phyloP scores from a whole-genome alignment of 768 basidiomycete species.

The Mycena metata region DNA sequence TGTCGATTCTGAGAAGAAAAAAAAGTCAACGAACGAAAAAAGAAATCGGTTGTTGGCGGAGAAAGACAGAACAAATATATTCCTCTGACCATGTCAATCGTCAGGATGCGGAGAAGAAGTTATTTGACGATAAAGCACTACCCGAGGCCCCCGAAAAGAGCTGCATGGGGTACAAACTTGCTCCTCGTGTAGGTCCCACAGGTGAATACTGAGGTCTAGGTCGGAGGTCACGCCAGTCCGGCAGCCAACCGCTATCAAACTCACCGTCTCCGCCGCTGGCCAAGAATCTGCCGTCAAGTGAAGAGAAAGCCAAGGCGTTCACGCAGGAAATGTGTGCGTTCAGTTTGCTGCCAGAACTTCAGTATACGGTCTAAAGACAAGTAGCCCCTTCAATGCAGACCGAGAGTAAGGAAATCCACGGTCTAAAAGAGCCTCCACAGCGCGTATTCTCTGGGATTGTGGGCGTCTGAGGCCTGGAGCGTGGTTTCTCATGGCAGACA shows the following conservation, averaged over 20 bases:
- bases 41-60: constrained; percentile 75
- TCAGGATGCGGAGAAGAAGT: constrained; percentile 17
- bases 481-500: constrained; percentile 12
- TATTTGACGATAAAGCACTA: constrained; percentile 38
- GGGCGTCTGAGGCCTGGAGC: neutral
- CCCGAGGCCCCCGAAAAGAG: constrained; percentile 62
- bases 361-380: neutral
- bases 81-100: constrained; percentile 58
- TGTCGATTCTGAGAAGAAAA: constrained; percentile 29
- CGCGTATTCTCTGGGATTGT: constrained; percentile 5
- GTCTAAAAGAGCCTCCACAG: constrained; percentile 36
- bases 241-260: constrained; percentile 35
- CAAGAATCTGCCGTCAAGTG: constrained; percentile 70
- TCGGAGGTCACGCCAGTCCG: constrained; percentile 18
- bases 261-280: constrained; percentile 80
- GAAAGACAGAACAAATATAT: constrained; percentile 80
- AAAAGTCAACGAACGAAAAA: constrained; percentile 66
- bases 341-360: constrained; percentile 48
- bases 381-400: constrained; percentile 20
- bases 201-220: constrained; percentile 65
- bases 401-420: constrained; percentile 44
- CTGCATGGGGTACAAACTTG: constrained; percentile 59
- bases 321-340: constrained; percentile 72
- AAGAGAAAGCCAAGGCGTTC: constrained; percentile 73
- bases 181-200: constrained; percentile 80